These are phyloP conservation scores for Magnolia officinalis DNA, from an alignment of 164 flowering plant species.

Conservation along the genomic window DNA sequence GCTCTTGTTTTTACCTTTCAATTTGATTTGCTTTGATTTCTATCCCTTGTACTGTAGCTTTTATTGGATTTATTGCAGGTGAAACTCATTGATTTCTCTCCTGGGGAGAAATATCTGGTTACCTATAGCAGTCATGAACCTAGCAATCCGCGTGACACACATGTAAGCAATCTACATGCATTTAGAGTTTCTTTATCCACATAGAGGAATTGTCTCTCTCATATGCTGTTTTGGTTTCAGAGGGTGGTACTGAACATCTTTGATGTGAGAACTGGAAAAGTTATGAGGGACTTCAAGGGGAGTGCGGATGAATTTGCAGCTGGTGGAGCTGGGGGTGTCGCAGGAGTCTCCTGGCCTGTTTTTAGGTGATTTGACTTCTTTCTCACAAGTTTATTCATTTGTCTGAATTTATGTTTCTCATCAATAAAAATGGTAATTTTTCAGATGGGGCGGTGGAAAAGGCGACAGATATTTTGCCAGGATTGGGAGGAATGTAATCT, in stretches of 20 bases:
- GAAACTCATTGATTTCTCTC: constrained; percentile 88
- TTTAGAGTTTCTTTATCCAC: background rate
- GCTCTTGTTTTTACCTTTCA: background rate
- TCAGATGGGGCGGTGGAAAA: constrained; percentile 91
- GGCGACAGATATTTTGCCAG: constrained; percentile 91
- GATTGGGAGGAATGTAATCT: constrained; percentile 76
- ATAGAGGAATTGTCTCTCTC: background rate
- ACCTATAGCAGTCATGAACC: constrained; percentile 98
- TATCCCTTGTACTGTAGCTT: constrained; percentile 1
- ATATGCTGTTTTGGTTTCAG: constrained; percentile 27
- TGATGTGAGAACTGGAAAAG: constrained; percentile 87
- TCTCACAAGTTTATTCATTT: background rate
- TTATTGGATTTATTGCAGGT: constrained; percentile 44
- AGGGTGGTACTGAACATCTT: constrained; percentile 82
- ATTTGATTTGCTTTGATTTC: background rate
- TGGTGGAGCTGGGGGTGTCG: constrained; percentile 84
- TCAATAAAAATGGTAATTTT: background rate
- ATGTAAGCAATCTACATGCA: constrained; percentile 40
- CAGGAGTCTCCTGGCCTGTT: constrained; percentile 91
- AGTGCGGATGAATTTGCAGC: constrained; percentile 90
- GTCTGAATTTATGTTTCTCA: background rate
- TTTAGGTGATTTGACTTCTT: constrained; percentile 49
- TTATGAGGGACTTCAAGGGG: constrained; percentile 89
- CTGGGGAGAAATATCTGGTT: constrained; percentile 85
- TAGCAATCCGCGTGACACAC: constrained; percentile 92